Conservation (phyloP, 495 filamentous ascomycete genomes). For the Penicillium subrubescens region DNA sequence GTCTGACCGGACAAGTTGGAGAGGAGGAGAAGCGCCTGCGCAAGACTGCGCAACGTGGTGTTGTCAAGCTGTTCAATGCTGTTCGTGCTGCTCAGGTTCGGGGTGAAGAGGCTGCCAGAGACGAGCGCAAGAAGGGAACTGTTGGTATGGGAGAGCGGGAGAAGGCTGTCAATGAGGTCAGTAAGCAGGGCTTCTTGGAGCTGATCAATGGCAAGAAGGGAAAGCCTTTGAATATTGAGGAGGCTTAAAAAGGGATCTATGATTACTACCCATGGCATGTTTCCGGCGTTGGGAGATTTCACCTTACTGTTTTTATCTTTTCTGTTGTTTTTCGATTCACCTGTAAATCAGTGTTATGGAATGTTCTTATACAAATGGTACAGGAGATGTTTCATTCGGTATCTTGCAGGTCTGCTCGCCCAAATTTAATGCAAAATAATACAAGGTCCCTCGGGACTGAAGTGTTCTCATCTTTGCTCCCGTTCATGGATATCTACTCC, state of each 20-base stretch:
- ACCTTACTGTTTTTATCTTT: constrained; percentile 21
- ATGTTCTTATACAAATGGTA: constrained; percentile 22
- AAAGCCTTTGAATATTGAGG: constrained; percentile 50
- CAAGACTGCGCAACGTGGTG: constrained; percentile 88
- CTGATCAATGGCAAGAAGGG: constrained; percentile 69
- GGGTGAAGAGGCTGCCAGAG: constrained; percentile 71
- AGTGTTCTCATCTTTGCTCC: constrained; percentile 4
- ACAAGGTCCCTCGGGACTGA: constrained; percentile 27
- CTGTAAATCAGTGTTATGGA: background rate
- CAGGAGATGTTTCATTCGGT: constrained; percentile 35
- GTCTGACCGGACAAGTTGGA: constrained; percentile 54
- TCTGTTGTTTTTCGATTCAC: constrained; percentile 9
- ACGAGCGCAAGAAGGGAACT: constrained; percentile 69
- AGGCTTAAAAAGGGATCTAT: constrained; percentile 41
- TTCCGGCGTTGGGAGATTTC: constrained; percentile 39
- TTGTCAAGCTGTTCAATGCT: constrained; percentile 94
- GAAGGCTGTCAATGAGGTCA: constrained; percentile 90
- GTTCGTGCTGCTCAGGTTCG: constrained; percentile 89
- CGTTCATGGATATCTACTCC: constrained; percentile 10
- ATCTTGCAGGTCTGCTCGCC: constrained; percentile 21
- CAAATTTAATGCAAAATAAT: constrained; percentile 26
- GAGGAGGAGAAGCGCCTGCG: constrained; percentile 79
- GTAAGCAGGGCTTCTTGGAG: constrained; percentile 92
- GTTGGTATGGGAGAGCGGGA: constrained; percentile 71
- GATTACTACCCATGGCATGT: constrained; percentile 40